Evolutionary conservation across 208 protist species (phyloP), one percentile per base, ranked within the genome.

Genomic region (Crithidia thermophila): DNA sequence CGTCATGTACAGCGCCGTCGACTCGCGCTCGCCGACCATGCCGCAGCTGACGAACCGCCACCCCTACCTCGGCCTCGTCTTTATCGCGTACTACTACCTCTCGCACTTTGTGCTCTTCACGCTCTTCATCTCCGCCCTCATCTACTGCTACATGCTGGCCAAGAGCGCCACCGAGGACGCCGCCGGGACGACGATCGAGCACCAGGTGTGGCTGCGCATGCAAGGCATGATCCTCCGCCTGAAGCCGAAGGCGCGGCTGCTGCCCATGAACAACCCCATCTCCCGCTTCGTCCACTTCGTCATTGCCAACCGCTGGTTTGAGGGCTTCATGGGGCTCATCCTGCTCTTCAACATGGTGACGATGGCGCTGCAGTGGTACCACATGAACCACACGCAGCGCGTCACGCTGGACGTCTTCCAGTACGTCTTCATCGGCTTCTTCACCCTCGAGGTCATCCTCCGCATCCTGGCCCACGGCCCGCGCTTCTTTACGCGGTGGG

Each of bases 41-140:
- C 60, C 85, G 55, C 88, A 80, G 25, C 47, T 76, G n/a, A 20
- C 6, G 18, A 83, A 96, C 72, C 66, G 72, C 50, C 77, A 94
- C 69, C 85, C 71, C 37, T 85, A 84, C 71, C 77, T 88, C 28
- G 91, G 84, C 16, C 68, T 98, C 16, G 93, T 94, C 62, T 97
- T 97, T 56, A 75, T 98, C 67, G 84, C 77, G 14, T 97, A 95
- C 77, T 92, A 97, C 79, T 90, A 97, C 67, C 63, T 98, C 11
- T 83, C 89, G 23, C 75, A 93, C 67, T 90, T 95, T 67, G 72
- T 98, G 10, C 76, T 97, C 30, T 87, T 97, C 82, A 91, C 90
- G 65, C 77, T 98, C 13, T 94, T 97, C 77, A 83, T 93, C 20
- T 90, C 92, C 16, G 79, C 85, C 8, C 63, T 97, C 36, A 87